Base-by-base conservation (phyloP, 2,329 filamentous ascomycete genomes). In the Lachnellula occidentalis region DNA sequence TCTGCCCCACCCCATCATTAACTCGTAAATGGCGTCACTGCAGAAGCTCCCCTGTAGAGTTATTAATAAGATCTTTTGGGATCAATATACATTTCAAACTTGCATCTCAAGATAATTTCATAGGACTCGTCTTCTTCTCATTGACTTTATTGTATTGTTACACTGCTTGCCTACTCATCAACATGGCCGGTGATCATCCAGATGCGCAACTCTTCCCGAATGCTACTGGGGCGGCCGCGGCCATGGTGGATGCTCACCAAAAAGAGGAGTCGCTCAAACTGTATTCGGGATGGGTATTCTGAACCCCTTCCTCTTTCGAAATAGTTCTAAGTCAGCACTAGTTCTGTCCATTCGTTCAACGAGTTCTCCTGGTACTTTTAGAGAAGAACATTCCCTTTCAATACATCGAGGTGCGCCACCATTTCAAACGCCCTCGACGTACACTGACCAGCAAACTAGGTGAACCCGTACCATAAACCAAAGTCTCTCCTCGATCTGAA, bases 381-480 rank as follows among this genome's bases (percentile, higher is more conserved):
- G 87, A 91, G 68, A 91, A 92, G 69, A 71, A 76, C 2, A 86
- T 90, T 31, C 79, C 81, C 15, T 86, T 92, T 67, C 83, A 91
- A 71, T 90, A 89, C 68, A 76, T 88, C 59, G 85, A 89, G 73
- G 85, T 90, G 37, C 17, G 37, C 15, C 14, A n/a, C 15, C 17
- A 15, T 5, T 39, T 11, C 15, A 39, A n/a, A 39, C 37, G 5
- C 37, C 37, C 19, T 22, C 15, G 15, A 49, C 31, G 9, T 12
- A n/a, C 15, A 36, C 9, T 19, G n/a, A 24, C 9, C 19, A 15
- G 19, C 14, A 36, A 36, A 22, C 36, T 24, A 59, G 51, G 58
- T 61, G 56, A 90, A 91, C 69, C 88, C 88, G 0, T 91, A 91
- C 74, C 75, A 84, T 69, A 92, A 92, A 65, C 82, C 81, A 0